phyloP scores from a whole-genome alignment of 441 rosid genomes.

The Bruguiera hainesii region DNA sequence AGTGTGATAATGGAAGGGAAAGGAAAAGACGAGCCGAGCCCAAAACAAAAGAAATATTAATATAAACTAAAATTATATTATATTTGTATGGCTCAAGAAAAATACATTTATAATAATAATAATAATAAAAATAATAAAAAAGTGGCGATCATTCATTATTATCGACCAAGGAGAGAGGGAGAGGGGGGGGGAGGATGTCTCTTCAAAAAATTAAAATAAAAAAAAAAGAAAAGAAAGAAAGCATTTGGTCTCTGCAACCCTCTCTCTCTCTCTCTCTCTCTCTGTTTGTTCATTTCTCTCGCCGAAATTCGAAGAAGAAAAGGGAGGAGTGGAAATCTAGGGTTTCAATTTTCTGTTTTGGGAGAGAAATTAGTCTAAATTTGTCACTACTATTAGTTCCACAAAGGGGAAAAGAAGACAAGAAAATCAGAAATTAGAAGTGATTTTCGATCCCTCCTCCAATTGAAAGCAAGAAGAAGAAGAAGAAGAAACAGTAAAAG shows the following conservation, averaged over 20 bases:
- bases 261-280: not conserved
- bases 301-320: not conserved
- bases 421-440: not conserved
- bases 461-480: too few relatives aligned
- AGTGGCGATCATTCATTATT: conserved; percentile 18
- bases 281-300: not conserved
- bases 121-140: conserved; percentile 6
- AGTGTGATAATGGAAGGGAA: too few relatives aligned
- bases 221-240: too few relatives aligned
- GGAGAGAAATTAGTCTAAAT: not conserved
- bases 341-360: conserved; percentile 17
- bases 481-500: not conserved
- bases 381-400: not conserved
- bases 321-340: conserved; percentile 15
- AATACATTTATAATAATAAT: not conserved
- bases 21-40: too few relatives aligned
- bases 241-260: too few relatives aligned
- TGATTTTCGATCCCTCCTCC: not conserved
- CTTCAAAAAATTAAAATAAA: too few relatives aligned
- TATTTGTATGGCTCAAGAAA: too few relatives aligned
- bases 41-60: too few relatives aligned
- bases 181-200: too few relatives aligned
- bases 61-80: too few relatives aligned
- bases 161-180: not conserved
- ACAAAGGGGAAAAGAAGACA: not conserved